These are phyloP conservation scores for Coriolopsis trogii DNA, from an alignment of 1,284 basidiomycete genomes.

Conservation along the genomic window DNA sequence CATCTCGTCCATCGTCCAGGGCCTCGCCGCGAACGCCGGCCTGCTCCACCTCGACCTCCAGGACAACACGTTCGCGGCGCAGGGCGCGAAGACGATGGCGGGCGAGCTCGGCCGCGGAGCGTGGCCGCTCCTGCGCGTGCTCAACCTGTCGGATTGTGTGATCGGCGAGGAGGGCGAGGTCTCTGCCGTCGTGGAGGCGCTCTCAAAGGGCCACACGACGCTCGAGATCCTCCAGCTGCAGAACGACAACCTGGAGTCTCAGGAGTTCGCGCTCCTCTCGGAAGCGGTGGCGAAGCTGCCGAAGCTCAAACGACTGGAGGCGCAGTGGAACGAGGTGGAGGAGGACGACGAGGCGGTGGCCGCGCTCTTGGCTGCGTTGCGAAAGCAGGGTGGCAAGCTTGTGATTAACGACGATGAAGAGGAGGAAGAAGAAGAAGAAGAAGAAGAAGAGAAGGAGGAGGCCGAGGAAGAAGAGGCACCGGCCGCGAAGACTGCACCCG, in stretches of 20 bases:
- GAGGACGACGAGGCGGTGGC: conserved; percentile 75
- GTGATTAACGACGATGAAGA: conserved; percentile 73
- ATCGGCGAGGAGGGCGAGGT: conserved; percentile 72
- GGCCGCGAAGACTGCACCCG: conserved; percentile 32
- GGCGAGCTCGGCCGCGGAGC: conserved; percentile 53
- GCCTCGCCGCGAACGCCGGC: conserved; percentile 69
- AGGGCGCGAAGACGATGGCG: conserved; percentile 79
- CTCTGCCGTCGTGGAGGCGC: conserved; percentile 64
- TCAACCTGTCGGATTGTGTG: conserved; percentile 94
- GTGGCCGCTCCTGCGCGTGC: conserved; percentile 75
- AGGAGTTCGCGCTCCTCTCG: conserved; percentile 71
- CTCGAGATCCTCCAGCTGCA: conserved; percentile 82
- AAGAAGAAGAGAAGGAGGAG: conserved; percentile 49
- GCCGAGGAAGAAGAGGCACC: conserved; percentile 40
- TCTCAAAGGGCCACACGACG: conserved; percentile 75
- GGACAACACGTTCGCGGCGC: conserved; percentile 91
- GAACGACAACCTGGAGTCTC: conserved; percentile 86
- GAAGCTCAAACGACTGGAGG: conserved; percentile 68
- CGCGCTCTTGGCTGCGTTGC: conserved; percentile 66
- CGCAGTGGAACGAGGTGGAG: conserved; percentile 88
- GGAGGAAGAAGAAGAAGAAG: conserved; percentile 78
- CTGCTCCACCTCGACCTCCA: conserved; percentile 89
- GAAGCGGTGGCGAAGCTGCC: conserved; percentile 65
- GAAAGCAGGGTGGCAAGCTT: conserved; percentile 66
- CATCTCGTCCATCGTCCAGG: conserved; percentile 80